A percentile compares a stretch with the other conserved stretches of the same genome.
phyloP scores from a whole-genome alignment of 257 asterid genomes.

The Eustoma russellianum region DNA sequence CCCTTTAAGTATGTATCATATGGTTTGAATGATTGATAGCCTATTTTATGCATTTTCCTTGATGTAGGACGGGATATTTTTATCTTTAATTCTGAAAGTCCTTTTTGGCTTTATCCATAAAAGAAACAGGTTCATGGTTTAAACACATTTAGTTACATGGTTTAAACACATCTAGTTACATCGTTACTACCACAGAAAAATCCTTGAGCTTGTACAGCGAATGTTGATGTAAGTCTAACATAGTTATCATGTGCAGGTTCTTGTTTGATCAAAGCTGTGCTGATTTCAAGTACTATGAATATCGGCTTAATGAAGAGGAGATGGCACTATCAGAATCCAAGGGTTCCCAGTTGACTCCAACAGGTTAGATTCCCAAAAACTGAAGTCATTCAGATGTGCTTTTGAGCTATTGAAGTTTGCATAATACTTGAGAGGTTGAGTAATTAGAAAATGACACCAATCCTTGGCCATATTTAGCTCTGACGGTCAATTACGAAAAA shows the following conservation, averaged over 20 bases:
- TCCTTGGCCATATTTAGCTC: too few species aligned
- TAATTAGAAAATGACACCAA: too few species aligned
- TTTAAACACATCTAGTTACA: background rate
- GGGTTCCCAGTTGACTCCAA: conserved; percentile 39
- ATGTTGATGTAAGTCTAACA: background rate
- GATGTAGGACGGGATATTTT: too few species aligned
- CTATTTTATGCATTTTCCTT: too few species aligned
- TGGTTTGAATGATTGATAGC: background rate
- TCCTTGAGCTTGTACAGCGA: background rate
- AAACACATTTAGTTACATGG: too few species aligned
- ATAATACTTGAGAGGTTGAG: too few species aligned
- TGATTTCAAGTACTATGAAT: conserved; percentile 77
- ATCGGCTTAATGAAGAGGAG: conserved; percentile 64
- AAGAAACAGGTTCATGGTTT: background rate
- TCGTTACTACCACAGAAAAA: background rate
- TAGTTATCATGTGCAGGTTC: conserved; percentile 39
- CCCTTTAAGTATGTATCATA: conserved; percentile 65
- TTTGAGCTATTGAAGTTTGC: too few species aligned
- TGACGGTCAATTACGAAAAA: too few species aligned
- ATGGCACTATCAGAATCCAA: conserved; percentile 46
- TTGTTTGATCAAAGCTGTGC: conserved; percentile 67
- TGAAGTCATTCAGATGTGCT: too few species aligned
- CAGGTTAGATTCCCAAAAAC: conserved; percentile 27
- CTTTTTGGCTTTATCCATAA: background rate
- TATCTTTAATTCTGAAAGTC: too few species aligned